Conservation (phyloP, 176 grass and related monocot genomes). For the Rhipidocladum racemiflorum region DNA sequence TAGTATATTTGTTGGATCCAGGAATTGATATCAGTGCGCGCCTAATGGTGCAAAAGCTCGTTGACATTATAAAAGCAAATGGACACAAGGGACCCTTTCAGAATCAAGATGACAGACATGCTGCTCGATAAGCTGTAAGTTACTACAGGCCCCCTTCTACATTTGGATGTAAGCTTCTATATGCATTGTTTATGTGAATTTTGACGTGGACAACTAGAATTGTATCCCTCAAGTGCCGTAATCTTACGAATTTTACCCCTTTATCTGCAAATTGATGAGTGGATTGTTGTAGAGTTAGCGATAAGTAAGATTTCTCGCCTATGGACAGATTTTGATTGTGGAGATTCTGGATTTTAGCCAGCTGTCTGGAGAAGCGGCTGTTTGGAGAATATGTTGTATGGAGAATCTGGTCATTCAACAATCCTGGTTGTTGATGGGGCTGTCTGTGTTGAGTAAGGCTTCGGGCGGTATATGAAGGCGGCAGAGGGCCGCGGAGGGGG, state of each 20-base stretch:
- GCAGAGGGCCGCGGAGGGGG: too few species aligned
- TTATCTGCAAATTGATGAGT: neutral
- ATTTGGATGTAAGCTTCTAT: neutral
- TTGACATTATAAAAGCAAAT: slow-evolving; percentile 79
- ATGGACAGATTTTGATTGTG: too few species aligned
- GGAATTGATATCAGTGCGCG: neutral
- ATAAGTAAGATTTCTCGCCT: neutral
- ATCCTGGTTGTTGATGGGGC: too few species aligned
- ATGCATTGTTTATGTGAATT: neutral
- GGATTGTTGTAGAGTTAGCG: neutral
- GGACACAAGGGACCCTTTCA: slow-evolving; percentile 65
- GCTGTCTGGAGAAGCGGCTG: too few species aligned
- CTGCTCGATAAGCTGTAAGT: slow-evolving; percentile 75
- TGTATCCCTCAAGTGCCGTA: neutral
- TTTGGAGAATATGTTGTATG: too few species aligned
- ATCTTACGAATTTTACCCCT: neutral
- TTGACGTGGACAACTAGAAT: neutral
- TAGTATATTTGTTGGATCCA: neutral
- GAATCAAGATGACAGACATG: slow-evolving; percentile 68
- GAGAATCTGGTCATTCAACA: too few species aligned
- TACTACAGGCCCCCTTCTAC: neutral
- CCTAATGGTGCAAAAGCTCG: slow-evolving; percentile 57
- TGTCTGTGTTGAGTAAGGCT: too few species aligned
- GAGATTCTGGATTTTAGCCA: too few species aligned
- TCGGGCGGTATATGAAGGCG: too few species aligned